A percentile compares a stretch with the other conserved stretches of the same genome.
Conservation (phyloP, 164 flowering plant species). For the Stephania japonica region DNA sequence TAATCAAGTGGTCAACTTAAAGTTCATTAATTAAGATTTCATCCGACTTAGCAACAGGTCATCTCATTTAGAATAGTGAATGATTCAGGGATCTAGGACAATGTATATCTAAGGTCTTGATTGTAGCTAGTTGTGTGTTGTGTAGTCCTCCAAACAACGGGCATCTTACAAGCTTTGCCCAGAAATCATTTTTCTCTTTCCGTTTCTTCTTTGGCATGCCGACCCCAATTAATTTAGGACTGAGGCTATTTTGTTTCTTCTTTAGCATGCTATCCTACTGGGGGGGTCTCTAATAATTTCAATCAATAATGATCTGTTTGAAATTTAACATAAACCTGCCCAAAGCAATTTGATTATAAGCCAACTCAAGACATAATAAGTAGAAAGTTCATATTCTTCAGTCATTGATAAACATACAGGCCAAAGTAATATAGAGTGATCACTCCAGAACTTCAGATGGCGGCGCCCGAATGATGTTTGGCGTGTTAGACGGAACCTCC, state of each 20-base stretch:
- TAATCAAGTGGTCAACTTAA: neutral
- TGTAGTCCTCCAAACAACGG: neutral
- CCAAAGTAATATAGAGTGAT: constrained; percentile 39
- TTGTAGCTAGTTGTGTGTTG: neutral
- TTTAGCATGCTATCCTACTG: neutral
- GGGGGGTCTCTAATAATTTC: neutral
- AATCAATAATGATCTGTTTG: neutral
- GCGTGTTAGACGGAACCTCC: constrained; percentile 48
- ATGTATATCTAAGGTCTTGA: neutral
- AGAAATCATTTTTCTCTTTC: neutral
- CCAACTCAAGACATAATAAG: no score
- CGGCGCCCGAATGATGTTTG: constrained; percentile 62
- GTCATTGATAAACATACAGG: no score
- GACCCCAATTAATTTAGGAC: neutral
- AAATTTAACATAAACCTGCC: neutral
- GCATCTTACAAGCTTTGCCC: neutral
- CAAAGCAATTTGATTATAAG: no score
- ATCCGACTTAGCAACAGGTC: neutral
- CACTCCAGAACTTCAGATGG: constrained; percentile 54
- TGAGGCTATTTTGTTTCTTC: no score
- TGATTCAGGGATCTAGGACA: neutral
- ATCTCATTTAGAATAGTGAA: neutral
- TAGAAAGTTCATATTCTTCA: no score
- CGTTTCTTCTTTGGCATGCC: neutral
- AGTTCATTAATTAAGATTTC: neutral